Base-by-base conservation (phyloP, 805 yeast genomes). In the Yarrowia alimentaria region DNA sequence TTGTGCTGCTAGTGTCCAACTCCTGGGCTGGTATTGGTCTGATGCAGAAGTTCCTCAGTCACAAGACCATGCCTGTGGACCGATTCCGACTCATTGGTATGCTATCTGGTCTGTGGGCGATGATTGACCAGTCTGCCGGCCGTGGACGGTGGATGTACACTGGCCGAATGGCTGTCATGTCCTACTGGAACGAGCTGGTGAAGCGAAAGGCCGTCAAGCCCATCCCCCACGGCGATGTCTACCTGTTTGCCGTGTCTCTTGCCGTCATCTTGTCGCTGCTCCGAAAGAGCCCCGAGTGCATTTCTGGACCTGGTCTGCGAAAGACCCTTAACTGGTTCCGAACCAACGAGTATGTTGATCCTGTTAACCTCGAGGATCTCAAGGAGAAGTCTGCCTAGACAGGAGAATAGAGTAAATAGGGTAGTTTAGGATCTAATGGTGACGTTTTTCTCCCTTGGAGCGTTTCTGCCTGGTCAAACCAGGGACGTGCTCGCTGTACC, bases 81-180 rank as follows among this genome's bases (percentile, higher is more conserved):
- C 66, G 74, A n/a, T 65, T 64, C 60, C 56, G 67, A 19, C 32
- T 68, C 28, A 66, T 70, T 52, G 74, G 73, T n/a, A 62, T 67
- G 54, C 50, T 66, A 32, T 65, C 70, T n/a, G 74, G 74, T 3
- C 59, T 68, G 37, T 68, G 72, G 71, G 69, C 71, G 2, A 58
- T 64, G 21, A 35, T 67, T 18, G 70, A 65, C 55, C 37, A 30
- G 35, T 34, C 51, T 19, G 66, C 61, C 42, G 54, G 56, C 30
- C 58, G 64, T 29, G 54, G 63, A 10, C 60, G 68, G 53, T 67
- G 62, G 54, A 56, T 64, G 52, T 68, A 64, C 54, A 61, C 66
- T 12, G 57, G 64, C 17, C 55, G 74, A 13, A 56, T 67, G 56
- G 73, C 72, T 3, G 48, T 65, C 18, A 54, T 64, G 49, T 61